phyloP scores from a whole-genome alignment of 2,329 filamentous ascomycete genomes.

The Trichoderma cornu-damae region DNA sequence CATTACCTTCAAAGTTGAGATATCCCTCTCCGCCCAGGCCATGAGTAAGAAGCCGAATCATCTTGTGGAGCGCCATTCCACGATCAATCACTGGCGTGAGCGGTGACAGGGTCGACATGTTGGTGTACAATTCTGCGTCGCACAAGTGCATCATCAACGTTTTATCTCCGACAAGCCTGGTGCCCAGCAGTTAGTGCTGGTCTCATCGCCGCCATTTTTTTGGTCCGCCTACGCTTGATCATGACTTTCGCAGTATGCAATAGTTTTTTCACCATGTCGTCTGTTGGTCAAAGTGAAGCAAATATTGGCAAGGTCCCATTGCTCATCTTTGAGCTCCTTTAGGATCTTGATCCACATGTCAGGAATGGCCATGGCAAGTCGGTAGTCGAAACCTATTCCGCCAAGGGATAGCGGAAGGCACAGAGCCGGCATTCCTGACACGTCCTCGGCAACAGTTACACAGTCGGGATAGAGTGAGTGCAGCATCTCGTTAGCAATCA shows the following conservation, averaged over 20 bases:
- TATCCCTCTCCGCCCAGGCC: slow-evolving; percentile 90
- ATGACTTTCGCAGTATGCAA: slow-evolving; percentile 94
- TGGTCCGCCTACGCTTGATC: slow-evolving; percentile 80
- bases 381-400: slow-evolving; percentile 94
- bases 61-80: slow-evolving; percentile 90
- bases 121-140: slow-evolving; percentile 93
- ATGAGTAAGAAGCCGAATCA: slow-evolving; percentile 93
- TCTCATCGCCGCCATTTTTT: background rate
- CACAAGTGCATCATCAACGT: slow-evolving; percentile 97
- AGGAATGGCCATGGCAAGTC: slow-evolving; percentile 93
- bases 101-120: slow-evolving; percentile 86
- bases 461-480: slow-evolving; percentile 80
- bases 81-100: slow-evolving; percentile 84
- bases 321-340: slow-evolving; percentile 84
- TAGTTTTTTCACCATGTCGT: slow-evolving; percentile 94
- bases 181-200: slow-evolving; percentile 22
- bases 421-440: slow-evolving; percentile 97
- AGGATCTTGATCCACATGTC: slow-evolving; percentile 99
- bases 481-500: slow-evolving; percentile 94
- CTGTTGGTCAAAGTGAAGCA: slow-evolving; percentile 87
- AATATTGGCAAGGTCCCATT: slow-evolving; percentile 87
- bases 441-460: slow-evolving; percentile 94
- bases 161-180: slow-evolving; percentile 90
- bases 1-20: slow-evolving; percentile 97
- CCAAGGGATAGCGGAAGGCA: slow-evolving; percentile 81